Conservation (phyloP, 1,284 basidiomycete species). For the Phlebopus sp. region DNA sequence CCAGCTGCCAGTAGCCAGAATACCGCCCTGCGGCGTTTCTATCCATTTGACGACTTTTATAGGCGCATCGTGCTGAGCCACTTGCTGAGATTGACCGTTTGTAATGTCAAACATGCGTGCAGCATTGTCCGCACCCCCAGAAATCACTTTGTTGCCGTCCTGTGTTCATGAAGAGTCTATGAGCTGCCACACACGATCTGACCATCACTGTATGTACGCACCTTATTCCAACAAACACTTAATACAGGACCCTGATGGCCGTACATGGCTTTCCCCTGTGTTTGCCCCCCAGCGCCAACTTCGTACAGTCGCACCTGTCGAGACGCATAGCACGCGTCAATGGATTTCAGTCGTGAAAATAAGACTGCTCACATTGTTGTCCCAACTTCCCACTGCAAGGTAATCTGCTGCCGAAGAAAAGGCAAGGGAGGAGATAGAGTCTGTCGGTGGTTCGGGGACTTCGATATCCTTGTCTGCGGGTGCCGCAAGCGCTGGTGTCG, state of each 20-base stretch:
- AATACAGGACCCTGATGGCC: conserved; percentile 77
- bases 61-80: conserved; percentile 80
- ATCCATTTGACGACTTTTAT: conserved; percentile 75
- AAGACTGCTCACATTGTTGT: conserved; percentile 48
- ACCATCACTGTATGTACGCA: conserved; percentile 19
- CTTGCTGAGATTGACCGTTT: conserved; percentile 64
- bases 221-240: conserved; percentile 77
- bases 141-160: conserved; percentile 79
- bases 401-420: conserved; percentile 52
- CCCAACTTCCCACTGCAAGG: conserved; percentile 61
- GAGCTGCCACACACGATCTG: neutral
- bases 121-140: conserved; percentile 79
- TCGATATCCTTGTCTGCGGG: conserved; percentile 53
- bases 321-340: conserved; percentile 7
- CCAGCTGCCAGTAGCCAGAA: conserved; percentile 86
- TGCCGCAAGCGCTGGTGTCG: conserved; percentile 21
- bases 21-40: conserved; percentile 60
- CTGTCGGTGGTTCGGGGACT: conserved; percentile 52
- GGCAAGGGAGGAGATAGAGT: conserved; percentile 54
- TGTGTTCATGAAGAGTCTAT: conserved; percentile 22
- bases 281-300: conserved; percentile 51
- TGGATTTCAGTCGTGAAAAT: neutral
- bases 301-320: conserved; percentile 56
- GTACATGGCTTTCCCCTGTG: conserved; percentile 77
- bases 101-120: conserved; percentile 75